Conservation (phyloP, 2,329 filamentous ascomycete species). For the Amesomyces nigricolor region DNA sequence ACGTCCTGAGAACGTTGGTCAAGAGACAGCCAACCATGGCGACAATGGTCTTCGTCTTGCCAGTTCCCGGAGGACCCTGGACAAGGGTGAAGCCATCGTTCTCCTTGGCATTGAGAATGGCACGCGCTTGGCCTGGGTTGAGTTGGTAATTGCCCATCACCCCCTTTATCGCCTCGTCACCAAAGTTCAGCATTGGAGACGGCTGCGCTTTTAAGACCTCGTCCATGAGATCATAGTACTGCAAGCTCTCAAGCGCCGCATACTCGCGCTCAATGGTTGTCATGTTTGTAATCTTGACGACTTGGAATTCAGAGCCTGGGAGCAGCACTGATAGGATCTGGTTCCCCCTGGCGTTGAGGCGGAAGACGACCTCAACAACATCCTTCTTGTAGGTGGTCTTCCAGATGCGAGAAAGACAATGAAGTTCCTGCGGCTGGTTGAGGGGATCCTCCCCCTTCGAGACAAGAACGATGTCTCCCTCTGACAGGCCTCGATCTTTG, state of each 20-base stretch:
- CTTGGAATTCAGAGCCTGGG: constrained; percentile 65
- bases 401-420: constrained; percentile 82
- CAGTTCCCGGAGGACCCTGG: constrained; percentile 91
- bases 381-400: constrained; percentile 76
- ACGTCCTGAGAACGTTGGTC: constrained; percentile 46
- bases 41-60: constrained; percentile 97
- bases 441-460: constrained; percentile 69
- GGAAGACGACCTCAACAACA: constrained; percentile 77
- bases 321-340: constrained; percentile 58
- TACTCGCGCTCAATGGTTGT: constrained; percentile 94
- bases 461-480: constrained; percentile 85
- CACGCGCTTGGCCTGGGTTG: constrained; percentile 84
- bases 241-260: constrained; percentile 79
- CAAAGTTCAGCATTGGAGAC: constrained; percentile 78
- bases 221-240: constrained; percentile 93
- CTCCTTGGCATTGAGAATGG: constrained; percentile 84
- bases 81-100: constrained; percentile 97
- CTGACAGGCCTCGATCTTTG: constrained; percentile 65
- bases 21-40: constrained; percentile 89
- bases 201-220: constrained; percentile 83
- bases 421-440: constrained; percentile 57
- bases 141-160: constrained; percentile 74
- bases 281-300: constrained; percentile 83
- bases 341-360: constrained; percentile 63
- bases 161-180: constrained; percentile 62